A percentile compares a stretch with the other conserved stretches of the same genome.
Conservation (phyloP, 108 stramenopile species). For the Nitzschia inconspicua region DNA sequence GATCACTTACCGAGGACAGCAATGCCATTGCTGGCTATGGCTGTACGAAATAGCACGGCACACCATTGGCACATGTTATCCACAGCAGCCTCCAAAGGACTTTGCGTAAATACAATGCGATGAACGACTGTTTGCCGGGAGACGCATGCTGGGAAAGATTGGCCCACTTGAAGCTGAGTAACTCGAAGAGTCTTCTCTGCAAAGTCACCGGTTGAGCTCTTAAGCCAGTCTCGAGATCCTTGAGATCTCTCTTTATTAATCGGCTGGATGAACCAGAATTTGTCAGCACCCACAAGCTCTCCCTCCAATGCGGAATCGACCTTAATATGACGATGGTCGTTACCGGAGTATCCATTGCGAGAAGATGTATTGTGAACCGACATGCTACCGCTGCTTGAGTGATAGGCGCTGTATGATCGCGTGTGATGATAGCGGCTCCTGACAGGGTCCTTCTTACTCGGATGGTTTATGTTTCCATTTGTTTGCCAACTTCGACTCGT, state of each 20-base stretch:
- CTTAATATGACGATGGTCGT: constrained; percentile 2
- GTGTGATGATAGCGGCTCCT: constrained; percentile 36
- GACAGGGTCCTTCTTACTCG: no score
- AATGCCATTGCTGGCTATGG: constrained; percentile 76
- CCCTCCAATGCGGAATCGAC: constrained; percentile 19
- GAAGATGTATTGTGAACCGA: background rate
- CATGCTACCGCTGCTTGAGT: background rate
- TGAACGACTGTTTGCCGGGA: constrained; percentile 79
- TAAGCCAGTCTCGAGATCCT: constrained; percentile 71
- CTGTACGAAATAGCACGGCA: constrained; percentile 81
- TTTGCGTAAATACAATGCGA: constrained; percentile 74
- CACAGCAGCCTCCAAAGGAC: constrained; percentile 79
- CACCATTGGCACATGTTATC: constrained; percentile 87
- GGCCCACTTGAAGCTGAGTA: constrained; percentile 76
- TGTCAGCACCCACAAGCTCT: constrained; percentile 70
- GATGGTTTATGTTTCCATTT: background rate
- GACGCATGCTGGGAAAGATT: constrained; percentile 79
- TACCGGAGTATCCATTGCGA: constrained; percentile 1
- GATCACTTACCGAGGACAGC: constrained; percentile 47
- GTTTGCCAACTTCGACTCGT: background rate
- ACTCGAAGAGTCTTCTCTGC: constrained; percentile 77
- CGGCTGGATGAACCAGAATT: constrained; percentile 82
- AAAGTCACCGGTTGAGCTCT: constrained; percentile 55
- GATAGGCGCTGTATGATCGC: constrained; percentile 31
- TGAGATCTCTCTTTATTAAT: constrained; percentile 57